Evolutionary conservation across 1,284 basidiomycete species (phyloP).

Genomic region (Chalciporus piperatoides): DNA sequence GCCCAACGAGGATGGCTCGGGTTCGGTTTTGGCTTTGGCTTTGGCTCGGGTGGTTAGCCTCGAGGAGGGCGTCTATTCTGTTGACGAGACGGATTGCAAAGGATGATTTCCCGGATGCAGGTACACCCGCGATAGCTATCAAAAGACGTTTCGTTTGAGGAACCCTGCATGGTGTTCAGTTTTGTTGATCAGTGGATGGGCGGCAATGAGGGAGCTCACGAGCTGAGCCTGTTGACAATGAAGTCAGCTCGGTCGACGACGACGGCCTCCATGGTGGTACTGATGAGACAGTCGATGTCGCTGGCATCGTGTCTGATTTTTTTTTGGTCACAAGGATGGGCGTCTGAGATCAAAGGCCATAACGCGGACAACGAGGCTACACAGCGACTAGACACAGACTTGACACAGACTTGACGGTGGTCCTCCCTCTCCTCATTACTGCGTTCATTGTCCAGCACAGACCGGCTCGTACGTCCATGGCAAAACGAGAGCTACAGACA

Average conservation of each 20-base stretch:
- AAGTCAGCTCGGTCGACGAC: constrained; percentile 32
- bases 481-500: neutral
- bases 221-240: constrained; percentile 29
- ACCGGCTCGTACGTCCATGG: neutral
- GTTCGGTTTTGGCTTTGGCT: constrained; percentile 2
- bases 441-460: too few relatives aligned
- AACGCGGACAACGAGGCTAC: too few relatives aligned
- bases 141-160: constrained; percentile 48
- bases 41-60: constrained; percentile 2
- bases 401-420: too few relatives aligned
- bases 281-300: neutral
- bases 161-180: constrained; percentile 6
- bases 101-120: constrained; percentile 81
- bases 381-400: too few relatives aligned
- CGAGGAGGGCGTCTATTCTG: constrained; percentile 26
- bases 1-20: constrained; percentile 58
- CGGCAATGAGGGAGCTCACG: constrained; percentile 10
- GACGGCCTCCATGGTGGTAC: constrained; percentile 36
- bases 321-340: too few relatives aligned
- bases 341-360: too few relatives aligned
- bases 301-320: too few relatives aligned
- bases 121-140: constrained; percentile 75
- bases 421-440: too few relatives aligned
- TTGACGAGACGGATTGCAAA: constrained; percentile 57
- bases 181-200: too few relatives aligned